Percentiles rank a stretch among this genome's conserved stretches.
Evolutionary conservation across 257 asterid genomes (phyloP).

Genomic region (Anisodus tanguticus): DNA sequence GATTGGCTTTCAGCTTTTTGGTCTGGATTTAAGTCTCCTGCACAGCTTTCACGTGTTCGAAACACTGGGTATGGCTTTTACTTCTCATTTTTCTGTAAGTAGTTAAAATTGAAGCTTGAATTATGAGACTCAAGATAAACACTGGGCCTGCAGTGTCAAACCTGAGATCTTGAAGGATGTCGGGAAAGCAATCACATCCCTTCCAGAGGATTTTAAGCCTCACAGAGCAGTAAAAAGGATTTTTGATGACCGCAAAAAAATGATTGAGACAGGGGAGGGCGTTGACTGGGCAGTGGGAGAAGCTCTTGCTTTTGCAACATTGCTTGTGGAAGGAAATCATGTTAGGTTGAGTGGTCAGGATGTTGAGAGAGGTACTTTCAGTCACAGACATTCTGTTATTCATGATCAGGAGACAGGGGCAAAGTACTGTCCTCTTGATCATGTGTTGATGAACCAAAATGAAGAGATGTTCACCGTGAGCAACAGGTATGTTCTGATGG

Average conservation of each 20-base stretch:
- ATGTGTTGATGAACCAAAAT: conserved; percentile 79
- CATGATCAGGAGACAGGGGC: conserved; percentile 92
- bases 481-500: conserved; percentile 67
- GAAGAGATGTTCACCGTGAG: conserved; percentile 99
- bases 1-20: conserved; percentile 99
- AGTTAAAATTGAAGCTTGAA: background rate
- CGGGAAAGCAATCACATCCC: conserved; percentile 80
- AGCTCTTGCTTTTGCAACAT: conserved; percentile 97
- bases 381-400: conserved; percentile 91
- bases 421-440: conserved; percentile 89
- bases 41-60: conserved; percentile 86
- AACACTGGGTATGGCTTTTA: conserved; percentile 72
- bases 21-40: conserved; percentile 94
- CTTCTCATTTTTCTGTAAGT: conserved; percentile 25
- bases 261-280: conserved; percentile 95
- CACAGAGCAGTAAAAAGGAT: conserved; percentile 87
- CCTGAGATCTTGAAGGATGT: conserved; percentile 93
- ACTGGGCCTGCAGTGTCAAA: conserved; percentile 63
- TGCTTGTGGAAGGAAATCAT: conserved; percentile 95
- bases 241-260: conserved; percentile 84
- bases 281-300: conserved; percentile 98
- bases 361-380: conserved; percentile 97
- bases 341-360: conserved; percentile 99
- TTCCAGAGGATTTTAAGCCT: conserved; percentile 81
- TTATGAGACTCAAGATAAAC: conserved; percentile 28